Base-by-base conservation (phyloP, 169 alveolate species). In the Plasmodium sp. region DNA sequence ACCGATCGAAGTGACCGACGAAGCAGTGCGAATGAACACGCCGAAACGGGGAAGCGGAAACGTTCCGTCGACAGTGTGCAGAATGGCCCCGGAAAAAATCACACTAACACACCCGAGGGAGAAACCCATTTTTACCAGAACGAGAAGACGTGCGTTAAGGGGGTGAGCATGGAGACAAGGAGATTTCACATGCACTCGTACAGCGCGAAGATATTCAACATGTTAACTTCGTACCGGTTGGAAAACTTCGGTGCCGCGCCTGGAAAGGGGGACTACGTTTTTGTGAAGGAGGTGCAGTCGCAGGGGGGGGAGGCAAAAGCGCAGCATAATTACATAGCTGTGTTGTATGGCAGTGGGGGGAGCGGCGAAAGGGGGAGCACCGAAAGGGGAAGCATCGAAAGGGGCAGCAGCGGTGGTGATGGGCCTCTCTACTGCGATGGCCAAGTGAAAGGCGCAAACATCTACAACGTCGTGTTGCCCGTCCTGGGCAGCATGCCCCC, bases 131-230 rank as follows among this genome's bases (percentile, higher is more conserved):
- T 90, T 80, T 90, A 90, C 83, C 51, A 67, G 83, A 92, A 83
- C 62, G 84, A 92, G 75, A 75, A 71, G 45, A 82, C 48, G 34
- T 92, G 95, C 41, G 92, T 92, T 71, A 92, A 92, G 41, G 92
- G 92, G 16, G 79, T 92, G n/a, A 62, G 92, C 43, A 92, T 92
- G 95, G 95, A 92, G 83, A 81, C 92, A 36, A 31, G 95, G 39
- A 41, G 95, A 81, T 92, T 92, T 56, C 95, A 92, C 75, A 92
- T 92, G 95, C 95, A 92, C 48, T 81, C 95, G 0, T 92, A 92
- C 56, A 92, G 92, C 77, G 92, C 95, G 54, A 92, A 92, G 41
- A 92, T 92, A 72, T 92, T 92, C 75, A 92, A 92, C 51, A 58
- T 92, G 79, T 36, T 92, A 83, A 92, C 95, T 16, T 92, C 95